These are phyloP conservation scores for Metschnikowia lochheadii DNA, from an alignment of 805 yeast species.

Conservation along the genomic window DNA sequence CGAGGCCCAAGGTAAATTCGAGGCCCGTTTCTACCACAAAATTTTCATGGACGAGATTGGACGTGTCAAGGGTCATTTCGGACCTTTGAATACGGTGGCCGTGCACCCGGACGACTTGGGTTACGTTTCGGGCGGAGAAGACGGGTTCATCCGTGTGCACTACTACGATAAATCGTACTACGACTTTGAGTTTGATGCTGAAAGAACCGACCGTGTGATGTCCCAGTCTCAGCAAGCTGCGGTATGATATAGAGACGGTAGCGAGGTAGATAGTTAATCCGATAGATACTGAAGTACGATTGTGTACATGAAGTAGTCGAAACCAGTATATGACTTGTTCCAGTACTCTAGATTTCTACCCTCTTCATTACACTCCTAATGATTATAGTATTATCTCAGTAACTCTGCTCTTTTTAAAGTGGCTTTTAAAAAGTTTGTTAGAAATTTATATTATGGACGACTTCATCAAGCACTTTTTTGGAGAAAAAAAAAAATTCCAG, in stretches of 20 bases:
- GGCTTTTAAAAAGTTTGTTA: no score
- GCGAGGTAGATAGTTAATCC: no score
- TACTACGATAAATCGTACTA: conserved; percentile 88
- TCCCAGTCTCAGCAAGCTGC: conserved; percentile 19
- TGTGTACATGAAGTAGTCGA: no score
- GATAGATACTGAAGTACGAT: no score
- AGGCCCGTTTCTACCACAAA: conserved; percentile 93
- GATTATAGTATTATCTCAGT: no score
- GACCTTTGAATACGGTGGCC: conserved; percentile 93
- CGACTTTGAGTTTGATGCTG: conserved; percentile 85
- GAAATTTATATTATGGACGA: no score
- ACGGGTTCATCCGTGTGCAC: conserved; percentile 93
- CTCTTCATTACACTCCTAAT: no score
- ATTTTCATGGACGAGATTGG: conserved; percentile 95
- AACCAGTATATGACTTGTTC: no score
- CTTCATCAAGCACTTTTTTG: no score
- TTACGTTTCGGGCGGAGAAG: conserved; percentile 98
- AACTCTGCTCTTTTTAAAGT: no score
- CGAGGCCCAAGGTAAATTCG: conserved; percentile 90
- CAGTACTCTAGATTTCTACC: no score
- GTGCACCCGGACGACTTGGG: conserved; percentile 92
- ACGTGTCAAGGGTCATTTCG: conserved; percentile 97
- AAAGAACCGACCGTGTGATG: conserved; percentile 62
- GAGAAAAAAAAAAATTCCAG: no score
- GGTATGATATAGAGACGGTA: background rate